Conservation (phyloP, 768 basidiomycete genomes). For the Suillus subaureus region DNA sequence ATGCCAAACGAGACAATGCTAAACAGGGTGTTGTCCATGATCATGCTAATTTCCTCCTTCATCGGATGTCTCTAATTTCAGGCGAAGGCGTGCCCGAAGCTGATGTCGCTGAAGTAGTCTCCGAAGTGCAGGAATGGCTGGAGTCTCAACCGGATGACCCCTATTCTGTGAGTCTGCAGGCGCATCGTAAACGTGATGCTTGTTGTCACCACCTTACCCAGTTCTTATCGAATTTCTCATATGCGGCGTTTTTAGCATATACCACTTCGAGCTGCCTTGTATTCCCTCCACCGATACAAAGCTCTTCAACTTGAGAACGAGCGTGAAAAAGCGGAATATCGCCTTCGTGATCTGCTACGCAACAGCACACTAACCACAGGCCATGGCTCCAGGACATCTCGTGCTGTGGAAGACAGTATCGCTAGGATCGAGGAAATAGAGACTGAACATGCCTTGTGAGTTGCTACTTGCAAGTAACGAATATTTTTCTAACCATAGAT, state of each 20-base stretch:
- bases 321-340: constrained; percentile 33
- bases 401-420: constrained; percentile 5
- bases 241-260: constrained; percentile 28
- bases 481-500: neutral
- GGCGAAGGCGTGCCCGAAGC: constrained; percentile 31
- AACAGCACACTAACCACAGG: constrained; percentile 28
- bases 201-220: neutral
- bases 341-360: constrained; percentile 33
- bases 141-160: constrained; percentile 42
- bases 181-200: neutral
- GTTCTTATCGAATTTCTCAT: constrained; percentile 20
- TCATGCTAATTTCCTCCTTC: constrained; percentile 36
- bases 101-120: constrained; percentile 40
- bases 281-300: constrained; percentile 42
- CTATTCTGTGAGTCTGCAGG: constrained; percentile 28
- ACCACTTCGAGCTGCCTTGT: constrained; percentile 34
- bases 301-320: constrained; percentile 36
- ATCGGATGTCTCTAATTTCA: constrained; percentile 37
- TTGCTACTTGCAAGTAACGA: neutral
- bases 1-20: constrained; percentile 36
- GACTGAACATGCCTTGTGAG: constrained; percentile 29
- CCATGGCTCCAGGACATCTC: neutral
- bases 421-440: constrained; percentile 35
- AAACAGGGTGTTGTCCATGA: constrained; percentile 44
- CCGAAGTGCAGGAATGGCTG: constrained; percentile 57